phyloP scores from a whole-genome alignment of 192 early-diverging fungal species.

The Gorgonomyces haynaldii region DNA sequence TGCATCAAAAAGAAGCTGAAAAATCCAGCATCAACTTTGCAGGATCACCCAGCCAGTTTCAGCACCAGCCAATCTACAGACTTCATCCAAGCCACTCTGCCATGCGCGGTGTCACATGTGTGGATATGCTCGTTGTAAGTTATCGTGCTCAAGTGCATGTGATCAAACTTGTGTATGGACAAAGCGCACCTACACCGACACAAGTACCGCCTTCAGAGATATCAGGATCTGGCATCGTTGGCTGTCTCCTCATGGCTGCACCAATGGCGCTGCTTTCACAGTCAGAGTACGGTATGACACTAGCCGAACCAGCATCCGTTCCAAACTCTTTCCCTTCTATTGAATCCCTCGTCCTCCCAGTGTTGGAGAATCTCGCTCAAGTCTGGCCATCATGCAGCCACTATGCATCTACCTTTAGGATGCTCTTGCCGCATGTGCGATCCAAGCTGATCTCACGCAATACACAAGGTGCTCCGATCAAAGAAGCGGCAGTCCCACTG shows the following conservation, averaged over 20 bases:
- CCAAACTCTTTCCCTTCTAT: too few relatives aligned
- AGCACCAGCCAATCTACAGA: background rate
- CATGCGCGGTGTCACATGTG: background rate
- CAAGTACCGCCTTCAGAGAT: constrained; percentile 5
- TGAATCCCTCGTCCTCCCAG: constrained; percentile 8
- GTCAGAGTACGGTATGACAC: background rate
- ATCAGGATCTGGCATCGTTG: constrained; percentile 9
- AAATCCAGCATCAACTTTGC: background rate
- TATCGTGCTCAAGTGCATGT: constrained; percentile 14
- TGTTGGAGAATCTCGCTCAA: constrained; percentile 6
- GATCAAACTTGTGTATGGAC: constrained; percentile 8
- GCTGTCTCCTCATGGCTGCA: constrained; percentile 12
- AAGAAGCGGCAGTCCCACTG: background rate
- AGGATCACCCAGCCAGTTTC: background rate
- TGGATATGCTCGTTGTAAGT: too few relatives aligned
- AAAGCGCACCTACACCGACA: constrained; percentile 3
- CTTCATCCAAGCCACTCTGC: background rate
- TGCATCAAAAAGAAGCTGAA: constrained; percentile 12
- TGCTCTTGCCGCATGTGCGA: background rate
- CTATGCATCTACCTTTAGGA: background rate
- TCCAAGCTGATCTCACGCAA: background rate
- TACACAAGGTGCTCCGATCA: background rate
- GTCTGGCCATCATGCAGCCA: constrained; percentile 2
- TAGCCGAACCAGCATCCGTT: too few relatives aligned
- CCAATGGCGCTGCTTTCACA: background rate